Conservation (phyloP, 257 asterid species). For the Solanum arcanum region DNA sequence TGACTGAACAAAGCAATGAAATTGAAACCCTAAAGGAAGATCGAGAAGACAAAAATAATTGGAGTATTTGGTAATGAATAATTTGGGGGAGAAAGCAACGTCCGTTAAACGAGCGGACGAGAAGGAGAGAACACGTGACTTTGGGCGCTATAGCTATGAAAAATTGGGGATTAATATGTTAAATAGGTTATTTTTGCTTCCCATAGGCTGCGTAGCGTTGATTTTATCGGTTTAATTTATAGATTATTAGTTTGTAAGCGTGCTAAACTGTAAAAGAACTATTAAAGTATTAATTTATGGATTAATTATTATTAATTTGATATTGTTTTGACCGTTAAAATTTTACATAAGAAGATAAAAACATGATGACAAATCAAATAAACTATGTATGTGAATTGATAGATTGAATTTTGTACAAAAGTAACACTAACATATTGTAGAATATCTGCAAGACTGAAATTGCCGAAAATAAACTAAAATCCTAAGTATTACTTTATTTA, state of each 20-base stretch:
- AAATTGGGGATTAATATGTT: neutral
- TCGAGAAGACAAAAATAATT: neutral
- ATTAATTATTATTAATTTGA: too few relatives aligned
- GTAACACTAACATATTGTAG: neutral
- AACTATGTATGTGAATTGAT: too few relatives aligned
- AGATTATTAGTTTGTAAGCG: accelerated
- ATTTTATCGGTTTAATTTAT: too few relatives aligned
- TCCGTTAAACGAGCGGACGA: neutral
- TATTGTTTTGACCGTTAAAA: too few relatives aligned
- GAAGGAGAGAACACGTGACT: neutral
- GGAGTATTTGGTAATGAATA: neutral
- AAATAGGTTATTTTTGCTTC: neutral
- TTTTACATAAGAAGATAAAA: too few relatives aligned
- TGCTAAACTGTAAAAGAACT: accelerated
- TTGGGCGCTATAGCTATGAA: too few relatives aligned
- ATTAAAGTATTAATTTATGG: too few relatives aligned
- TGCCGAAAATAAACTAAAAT: too few relatives aligned
- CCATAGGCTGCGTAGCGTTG: neutral
- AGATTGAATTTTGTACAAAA: neutral
- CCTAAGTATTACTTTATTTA: too few relatives aligned
- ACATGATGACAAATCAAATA: neutral
- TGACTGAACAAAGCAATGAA: neutral
- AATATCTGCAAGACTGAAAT: neutral
- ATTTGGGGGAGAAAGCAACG: neutral
- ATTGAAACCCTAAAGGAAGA: neutral